Base-by-base conservation (phyloP, 306 rosid genomes). In the Aeschynomene evenia region DNA sequence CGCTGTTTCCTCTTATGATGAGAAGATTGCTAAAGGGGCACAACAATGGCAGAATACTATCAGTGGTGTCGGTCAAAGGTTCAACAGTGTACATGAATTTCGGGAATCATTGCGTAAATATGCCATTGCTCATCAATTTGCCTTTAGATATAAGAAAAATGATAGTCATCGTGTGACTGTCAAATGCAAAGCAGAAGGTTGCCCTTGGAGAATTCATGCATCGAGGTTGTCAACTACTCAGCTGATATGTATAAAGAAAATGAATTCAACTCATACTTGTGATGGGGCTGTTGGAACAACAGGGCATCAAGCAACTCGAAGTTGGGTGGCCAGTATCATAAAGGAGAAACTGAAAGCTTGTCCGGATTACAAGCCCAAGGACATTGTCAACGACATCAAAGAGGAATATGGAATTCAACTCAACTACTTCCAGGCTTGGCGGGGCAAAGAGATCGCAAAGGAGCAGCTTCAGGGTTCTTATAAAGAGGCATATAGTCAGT, bases 381-480 rank as follows among this genome's bases (percentile, higher is more conserved):
- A 94, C 77, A 94, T 94, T 55, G 98, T 94, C 71, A 87, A 82
- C 57, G 98, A 94, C 81, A 90, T 94, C 82, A 90, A 90, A 75
- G 77, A 90, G 76, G 98, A 94, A 81, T 94, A 90, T 70, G 98
- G 98, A 71, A 85, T 94, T 75, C 96, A 90, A 79, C 83, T 94
- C 29, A 94, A 94, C 82, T 94, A 94, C 83, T 94, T 94, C 71
- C 98, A 94, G 74, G 98, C 98, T 42, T 94, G 98, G 98, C 98
- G 98, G 23, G 98, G 98, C 66, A 94, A 94, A 86, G 98, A 94
- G 81, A 90, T 94, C 79, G 98, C 97, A 22, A 94, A 88, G 85
- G 98, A 94, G 83, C 98, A 94, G 82, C 97, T 94, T 81, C 98
- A 88, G 88, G 98, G 98, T 66, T 94, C 98, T 18, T 90, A 85